Conservation (phyloP, 108 stramenopile species). For the Thalassiosira profunda region DNA sequence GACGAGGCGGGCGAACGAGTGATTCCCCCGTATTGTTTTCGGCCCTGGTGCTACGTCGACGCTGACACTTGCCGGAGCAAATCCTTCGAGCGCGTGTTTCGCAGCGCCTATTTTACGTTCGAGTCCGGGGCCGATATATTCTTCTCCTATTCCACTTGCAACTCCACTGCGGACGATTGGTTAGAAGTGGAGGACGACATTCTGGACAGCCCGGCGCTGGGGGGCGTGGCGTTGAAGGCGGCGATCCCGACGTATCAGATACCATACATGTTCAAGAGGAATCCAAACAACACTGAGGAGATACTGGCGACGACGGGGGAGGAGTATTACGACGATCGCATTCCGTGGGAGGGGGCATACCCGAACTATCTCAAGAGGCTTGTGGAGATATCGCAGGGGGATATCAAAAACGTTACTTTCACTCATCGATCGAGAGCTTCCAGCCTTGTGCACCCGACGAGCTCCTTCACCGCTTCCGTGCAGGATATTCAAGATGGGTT, state of each 20-base stretch:
- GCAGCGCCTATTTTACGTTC: not conserved
- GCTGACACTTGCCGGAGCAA: slow-evolving; percentile 1
- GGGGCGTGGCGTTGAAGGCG: not conserved
- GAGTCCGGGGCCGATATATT: slow-evolving; percentile 1
- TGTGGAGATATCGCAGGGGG: slow-evolving; percentile 1
- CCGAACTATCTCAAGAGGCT: slow-evolving; percentile 5
- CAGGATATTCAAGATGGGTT: slow-evolving; percentile 24
- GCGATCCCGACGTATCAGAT: not conserved
- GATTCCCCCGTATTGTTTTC: slow-evolving; percentile 5
- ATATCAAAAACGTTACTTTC: slow-evolving; percentile 14
- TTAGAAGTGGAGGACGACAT: not conserved
- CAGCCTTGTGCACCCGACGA: not conserved
- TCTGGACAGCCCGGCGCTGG: not conserved
- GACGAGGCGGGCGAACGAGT: not conserved
- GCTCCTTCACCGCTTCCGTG: slow-evolving; percentile 4
- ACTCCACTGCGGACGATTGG: slow-evolving; percentile 11
- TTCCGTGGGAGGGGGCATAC: slow-evolving; percentile 13
- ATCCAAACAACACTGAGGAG: not conserved
- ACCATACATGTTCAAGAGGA: slow-evolving; percentile 3
- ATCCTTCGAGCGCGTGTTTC: slow-evolving; percentile 9
- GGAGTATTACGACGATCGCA: slow-evolving; percentile 8
- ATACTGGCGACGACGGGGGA: not conserved
- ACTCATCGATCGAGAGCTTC: slow-evolving; percentile 15
- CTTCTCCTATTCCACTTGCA: slow-evolving; percentile 23
- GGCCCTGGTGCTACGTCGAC: slow-evolving; percentile 27